Evolutionary conservation across 2,329 filamentous ascomycete species (phyloP).

Genomic region (Exophiala dermatitidis): DNA sequence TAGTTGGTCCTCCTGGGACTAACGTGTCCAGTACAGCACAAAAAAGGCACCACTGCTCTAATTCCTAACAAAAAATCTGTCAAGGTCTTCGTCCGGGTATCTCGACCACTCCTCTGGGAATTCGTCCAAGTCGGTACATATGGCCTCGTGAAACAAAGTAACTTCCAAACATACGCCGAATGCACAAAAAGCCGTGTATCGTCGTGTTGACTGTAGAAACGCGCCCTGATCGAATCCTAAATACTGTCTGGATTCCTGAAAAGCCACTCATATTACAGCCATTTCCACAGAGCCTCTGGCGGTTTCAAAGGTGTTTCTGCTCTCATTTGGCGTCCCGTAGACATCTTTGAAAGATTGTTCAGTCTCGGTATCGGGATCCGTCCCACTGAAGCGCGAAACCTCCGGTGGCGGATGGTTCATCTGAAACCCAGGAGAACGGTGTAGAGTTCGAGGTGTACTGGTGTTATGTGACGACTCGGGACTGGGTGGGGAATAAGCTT

Average conservation of each 20-base stretch:
- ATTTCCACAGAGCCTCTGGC: slow-evolving; percentile 9
- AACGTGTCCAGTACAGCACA: no score
- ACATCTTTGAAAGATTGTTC: slow-evolving; percentile 22
- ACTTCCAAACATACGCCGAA: no score
- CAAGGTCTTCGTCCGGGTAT: no score
- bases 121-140: no score
- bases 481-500: slow-evolving; percentile 23
- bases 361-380: slow-evolving; percentile 21
- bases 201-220: background rate
- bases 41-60: no score
- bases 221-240: background rate
- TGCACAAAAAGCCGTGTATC: no score
- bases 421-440: slow-evolving; percentile 18
- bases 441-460: slow-evolving; percentile 10
- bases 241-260: background rate
- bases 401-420: slow-evolving; percentile 13
- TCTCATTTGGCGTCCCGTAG: slow-evolving; percentile 25
- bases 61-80: no score
- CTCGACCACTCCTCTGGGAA: no score
- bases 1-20: no score
- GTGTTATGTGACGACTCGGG: slow-evolving; percentile 16
- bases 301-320: slow-evolving; percentile 23
- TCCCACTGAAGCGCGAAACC: slow-evolving; percentile 25
- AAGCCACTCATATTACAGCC: background rate
- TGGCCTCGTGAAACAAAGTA: no score